phyloP scores from a whole-genome alignment of 2,329 filamentous ascomycete species.

The Apiospora rasikravindrae region DNA sequence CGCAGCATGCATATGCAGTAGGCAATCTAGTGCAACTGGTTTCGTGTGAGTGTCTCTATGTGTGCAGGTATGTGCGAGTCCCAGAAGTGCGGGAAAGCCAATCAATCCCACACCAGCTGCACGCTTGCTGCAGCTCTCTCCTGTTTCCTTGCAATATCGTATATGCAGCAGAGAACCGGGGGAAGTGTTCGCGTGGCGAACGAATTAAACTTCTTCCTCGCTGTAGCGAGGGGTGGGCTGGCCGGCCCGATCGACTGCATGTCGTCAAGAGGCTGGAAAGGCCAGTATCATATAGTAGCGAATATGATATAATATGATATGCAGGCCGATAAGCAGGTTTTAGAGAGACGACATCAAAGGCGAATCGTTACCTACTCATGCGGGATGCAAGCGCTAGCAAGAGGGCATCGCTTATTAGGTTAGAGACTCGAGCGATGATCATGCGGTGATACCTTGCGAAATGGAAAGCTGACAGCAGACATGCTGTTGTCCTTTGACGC shows the following conservation, averaged over 20 bases:
- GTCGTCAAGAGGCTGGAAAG: neutral
- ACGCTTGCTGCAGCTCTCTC: slow-evolving; percentile 8
- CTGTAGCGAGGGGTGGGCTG: slow-evolving; percentile 4
- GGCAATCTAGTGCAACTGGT: slow-evolving; percentile 4
- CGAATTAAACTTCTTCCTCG: slow-evolving; percentile 12
- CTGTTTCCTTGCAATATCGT: neutral
- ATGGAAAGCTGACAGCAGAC: neutral
- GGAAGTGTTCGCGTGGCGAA: neutral
- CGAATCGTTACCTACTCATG: neutral
- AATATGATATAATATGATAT: neutral
- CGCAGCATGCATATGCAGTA: slow-evolving; percentile 13
- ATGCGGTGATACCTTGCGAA: slow-evolving; percentile 8
- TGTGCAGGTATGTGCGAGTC: neutral
- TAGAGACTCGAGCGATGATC: neutral
- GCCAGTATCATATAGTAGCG: neutral
- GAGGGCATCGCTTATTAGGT: neutral
- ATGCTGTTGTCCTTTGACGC: neutral
- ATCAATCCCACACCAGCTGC: neutral
- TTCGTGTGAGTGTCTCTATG: neutral
- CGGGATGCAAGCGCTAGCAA: neutral
- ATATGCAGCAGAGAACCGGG: neutral
- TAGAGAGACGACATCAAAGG: neutral
- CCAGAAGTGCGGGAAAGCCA: neutral
- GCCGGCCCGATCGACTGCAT: slow-evolving; percentile 4
- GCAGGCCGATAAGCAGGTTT: neutral